Evolutionary conservation across 2,329 filamentous ascomycete species (phyloP), one percentile per base, ranked within the genome.

Genomic region (Aspergillus fumigatus): DNA sequence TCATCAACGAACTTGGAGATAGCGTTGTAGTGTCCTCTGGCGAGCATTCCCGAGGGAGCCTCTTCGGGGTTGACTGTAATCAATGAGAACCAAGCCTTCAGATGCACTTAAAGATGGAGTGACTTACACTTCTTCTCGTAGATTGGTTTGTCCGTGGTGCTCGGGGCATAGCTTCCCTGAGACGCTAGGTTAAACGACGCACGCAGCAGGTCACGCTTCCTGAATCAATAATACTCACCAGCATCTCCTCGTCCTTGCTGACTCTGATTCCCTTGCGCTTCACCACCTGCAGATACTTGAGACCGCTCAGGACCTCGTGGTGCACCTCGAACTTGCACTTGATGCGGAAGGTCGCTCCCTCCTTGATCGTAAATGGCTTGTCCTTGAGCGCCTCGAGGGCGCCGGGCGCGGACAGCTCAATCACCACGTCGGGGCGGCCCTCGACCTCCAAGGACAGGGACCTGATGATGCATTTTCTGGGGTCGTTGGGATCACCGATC

Each of bases 191-290:
- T 32, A 54, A 48, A 11, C 14, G 53, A 23, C 27, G 32, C 32
- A 38, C 19, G 38, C 29, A n/a, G 26, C n/a, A 4, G 48, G 53
- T 58, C 29, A 43, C 14, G 11, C 27, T 11, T 29, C 27, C 9
- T 29, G 4, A 50, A 51, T 19, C 27, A 43, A 23, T 19, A 43
- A 7, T 26, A 82, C 88, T 70, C 77, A 94, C 92, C 83, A 99
- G 89, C 94, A 99, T 99, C 80, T 97, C 93, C 67, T 95, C 89
- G 70, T 94, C 89, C 84, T 97, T 99, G 80, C 88, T 90, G 59
- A 93, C 85, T 58, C 85, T 85, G 73, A 97, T 83, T 54, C 90
- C 89, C 82, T 92, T 92, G 67, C 92, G 84, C 83, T 94, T 96
- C 61, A 97, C 89, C 43, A 92, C 84, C 79, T 99, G 94, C 56